Percentiles rank a stretch among this genome's conserved stretches.
These are phyloP conservation scores for Zychaea mexicana DNA, from an alignment of 371 early-diverging fungal species.

Conservation along the genomic window DNA sequence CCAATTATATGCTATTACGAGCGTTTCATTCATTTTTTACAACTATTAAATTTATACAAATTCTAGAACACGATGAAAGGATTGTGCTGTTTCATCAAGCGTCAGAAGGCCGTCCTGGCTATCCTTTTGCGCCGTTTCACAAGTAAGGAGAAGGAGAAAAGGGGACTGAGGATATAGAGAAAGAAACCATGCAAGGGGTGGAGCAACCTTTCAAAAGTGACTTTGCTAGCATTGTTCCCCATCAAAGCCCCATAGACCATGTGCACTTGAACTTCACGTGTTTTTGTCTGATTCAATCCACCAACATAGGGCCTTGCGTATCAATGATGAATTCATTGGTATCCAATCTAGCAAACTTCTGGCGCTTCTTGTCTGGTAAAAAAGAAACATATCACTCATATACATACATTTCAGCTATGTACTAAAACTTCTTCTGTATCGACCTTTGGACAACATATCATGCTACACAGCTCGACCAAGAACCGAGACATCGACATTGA, in stretches of 20 bases:
- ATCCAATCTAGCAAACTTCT: constrained; percentile 86
- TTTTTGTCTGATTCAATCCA: neutral
- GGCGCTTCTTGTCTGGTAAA: constrained; percentile 63
- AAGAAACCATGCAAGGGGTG: neutral
- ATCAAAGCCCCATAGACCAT: too few species aligned
- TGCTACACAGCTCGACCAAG: constrained; percentile 32
- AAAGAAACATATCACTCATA: neutral
- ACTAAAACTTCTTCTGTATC: neutral
- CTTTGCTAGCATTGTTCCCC: too few species aligned
- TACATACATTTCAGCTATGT: neutral
- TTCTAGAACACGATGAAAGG: constrained; percentile 58
- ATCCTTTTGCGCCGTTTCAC: constrained; percentile 70
- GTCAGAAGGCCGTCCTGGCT: constrained; percentile 35
- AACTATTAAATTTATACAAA: neutral
- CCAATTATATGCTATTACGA: neutral
- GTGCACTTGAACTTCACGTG: too few species aligned
- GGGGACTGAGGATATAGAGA: neutral
- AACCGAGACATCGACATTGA: constrained; percentile 41
- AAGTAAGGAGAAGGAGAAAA: constrained; percentile 48
- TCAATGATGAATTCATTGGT: constrained; percentile 88
- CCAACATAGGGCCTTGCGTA: constrained; percentile 67
- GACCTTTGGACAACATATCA: too few species aligned
- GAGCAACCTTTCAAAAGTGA: neutral
- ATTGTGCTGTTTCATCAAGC: constrained; percentile 54
- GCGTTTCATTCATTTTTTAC: neutral